These are phyloP conservation scores for Fusarium longipes DNA, from an alignment of 2,329 filamentous ascomycete species.

Conservation along the genomic window DNA sequence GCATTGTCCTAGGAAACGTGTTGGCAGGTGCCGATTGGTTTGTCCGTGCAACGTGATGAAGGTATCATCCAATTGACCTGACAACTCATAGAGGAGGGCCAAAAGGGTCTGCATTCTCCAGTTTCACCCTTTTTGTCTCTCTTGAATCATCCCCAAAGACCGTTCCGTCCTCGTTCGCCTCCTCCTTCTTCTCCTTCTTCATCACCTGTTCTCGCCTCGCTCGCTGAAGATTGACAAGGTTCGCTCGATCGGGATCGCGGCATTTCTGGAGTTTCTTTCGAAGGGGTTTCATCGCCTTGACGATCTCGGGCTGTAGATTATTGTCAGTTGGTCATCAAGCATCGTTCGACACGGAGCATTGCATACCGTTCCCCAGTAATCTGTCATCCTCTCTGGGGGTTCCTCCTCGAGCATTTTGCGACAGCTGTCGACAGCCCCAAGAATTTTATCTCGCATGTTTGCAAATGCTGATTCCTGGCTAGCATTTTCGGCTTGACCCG, in stretches of 20 bases:
- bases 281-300: conserved; percentile 64
- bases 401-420: conserved; percentile 67
- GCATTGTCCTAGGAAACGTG: conserved; percentile 10
- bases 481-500: conserved; percentile 48
- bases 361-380: conserved; percentile 64
- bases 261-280: conserved; percentile 78
- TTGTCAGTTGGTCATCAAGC: conserved; percentile 29
- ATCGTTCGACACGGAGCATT: conserved; percentile 34
- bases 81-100: conserved; percentile 55
- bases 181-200: conserved; percentile 59
- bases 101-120: conserved; percentile 61
- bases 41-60: neutral
- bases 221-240: conserved; percentile 75
- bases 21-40: conserved; percentile 28
- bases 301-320: conserved; percentile 57
- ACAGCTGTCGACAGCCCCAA: conserved; percentile 62
- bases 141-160: conserved; percentile 60
- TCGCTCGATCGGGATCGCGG: conserved; percentile 77
- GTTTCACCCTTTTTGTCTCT: conserved; percentile 60
- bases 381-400: conserved; percentile 64
- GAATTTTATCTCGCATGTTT: conserved; percentile 59
- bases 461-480: conserved; percentile 40
- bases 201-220: conserved; percentile 68
- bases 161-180: conserved; percentile 53
- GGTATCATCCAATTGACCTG: conserved; percentile 9